Evolutionary conservation across 805 yeast genomes (phyloP).

Genomic region (Candida yuanshanica): DNA sequence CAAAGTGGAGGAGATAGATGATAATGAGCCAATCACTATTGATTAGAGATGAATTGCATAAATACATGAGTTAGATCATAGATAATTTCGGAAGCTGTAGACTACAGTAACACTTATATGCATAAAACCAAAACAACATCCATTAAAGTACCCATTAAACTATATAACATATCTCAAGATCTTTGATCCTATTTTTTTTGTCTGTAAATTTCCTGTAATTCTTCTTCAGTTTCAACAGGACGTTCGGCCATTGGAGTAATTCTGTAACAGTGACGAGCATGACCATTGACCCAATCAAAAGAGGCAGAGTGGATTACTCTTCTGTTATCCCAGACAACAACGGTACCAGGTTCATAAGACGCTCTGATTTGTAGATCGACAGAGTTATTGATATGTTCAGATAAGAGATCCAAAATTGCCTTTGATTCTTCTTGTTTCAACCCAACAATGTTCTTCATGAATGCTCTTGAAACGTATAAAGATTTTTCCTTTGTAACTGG

Average conservation of each 20-base stretch:
- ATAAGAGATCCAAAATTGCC: constrained; percentile 50
- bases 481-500: constrained; percentile 65
- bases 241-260: constrained; percentile 70
- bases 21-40: constrained; percentile 3
- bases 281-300: constrained; percentile 65
- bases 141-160: not conserved
- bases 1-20: not conserved
- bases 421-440: constrained; percentile 69
- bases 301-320: constrained; percentile 63
- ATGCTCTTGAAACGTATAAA: constrained; percentile 52
- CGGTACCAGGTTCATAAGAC: constrained; percentile 63
- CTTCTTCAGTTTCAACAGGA: constrained; percentile 48
- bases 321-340: constrained; percentile 78
- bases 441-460: constrained; percentile 63
- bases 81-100: no score
- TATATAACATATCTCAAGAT: not conserved
- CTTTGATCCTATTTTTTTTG: constrained; percentile 1
- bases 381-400: constrained; percentile 43
- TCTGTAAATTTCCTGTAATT: constrained; percentile 23
- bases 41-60: constrained; percentile 1
- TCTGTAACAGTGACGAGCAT: constrained; percentile 66
- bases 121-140: not conserved
- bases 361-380: constrained; percentile 69
- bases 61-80: not conserved
- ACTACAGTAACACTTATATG: no score